Evolutionary conservation across 169 alveolate genomes (phyloP).

Genomic region (Babesia sp.): DNA sequence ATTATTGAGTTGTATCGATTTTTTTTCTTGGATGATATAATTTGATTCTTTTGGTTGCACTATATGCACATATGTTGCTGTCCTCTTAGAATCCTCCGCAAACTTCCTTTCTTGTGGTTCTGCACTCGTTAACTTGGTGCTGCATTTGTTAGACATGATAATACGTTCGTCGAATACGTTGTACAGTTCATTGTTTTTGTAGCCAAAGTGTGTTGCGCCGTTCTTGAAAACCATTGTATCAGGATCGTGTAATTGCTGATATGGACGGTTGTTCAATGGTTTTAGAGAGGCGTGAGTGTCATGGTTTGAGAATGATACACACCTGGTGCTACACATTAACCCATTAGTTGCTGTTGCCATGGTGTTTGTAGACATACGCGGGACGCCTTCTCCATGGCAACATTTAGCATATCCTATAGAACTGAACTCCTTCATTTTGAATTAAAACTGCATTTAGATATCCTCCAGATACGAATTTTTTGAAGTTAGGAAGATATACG

Average conservation of each 20-base stretch:
- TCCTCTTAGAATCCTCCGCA: background rate
- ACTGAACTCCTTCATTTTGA: slow-evolving; percentile 1
- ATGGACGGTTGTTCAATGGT: background rate
- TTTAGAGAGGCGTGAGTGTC: background rate
- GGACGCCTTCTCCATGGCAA: background rate
- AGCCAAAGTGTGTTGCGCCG: background rate
- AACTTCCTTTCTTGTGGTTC: background rate
- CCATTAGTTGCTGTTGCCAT: background rate
- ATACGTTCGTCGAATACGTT: too few relatives aligned
- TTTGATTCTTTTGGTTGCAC: too few relatives aligned
- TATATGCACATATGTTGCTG: too few relatives aligned
- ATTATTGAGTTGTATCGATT: too few relatives aligned
- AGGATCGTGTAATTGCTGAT: background rate
- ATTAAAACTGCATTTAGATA: slow-evolving; percentile 13
- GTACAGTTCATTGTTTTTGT: too few relatives aligned
- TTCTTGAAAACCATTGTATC: background rate
- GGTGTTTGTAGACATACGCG: background rate
- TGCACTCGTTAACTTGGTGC: background rate
- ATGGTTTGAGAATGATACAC: slow-evolving; percentile 1
- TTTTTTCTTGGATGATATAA: too few relatives aligned
- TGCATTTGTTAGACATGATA: background rate
- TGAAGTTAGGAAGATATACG: background rate
- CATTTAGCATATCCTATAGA: background rate
- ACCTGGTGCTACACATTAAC: background rate
- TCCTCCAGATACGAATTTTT: background rate